A percentile compares a stretch with the other conserved stretches of the same genome.
phyloP scores from a whole-genome alignment of 768 basidiomycete genomes.

The Kwoniella europaea region DNA sequence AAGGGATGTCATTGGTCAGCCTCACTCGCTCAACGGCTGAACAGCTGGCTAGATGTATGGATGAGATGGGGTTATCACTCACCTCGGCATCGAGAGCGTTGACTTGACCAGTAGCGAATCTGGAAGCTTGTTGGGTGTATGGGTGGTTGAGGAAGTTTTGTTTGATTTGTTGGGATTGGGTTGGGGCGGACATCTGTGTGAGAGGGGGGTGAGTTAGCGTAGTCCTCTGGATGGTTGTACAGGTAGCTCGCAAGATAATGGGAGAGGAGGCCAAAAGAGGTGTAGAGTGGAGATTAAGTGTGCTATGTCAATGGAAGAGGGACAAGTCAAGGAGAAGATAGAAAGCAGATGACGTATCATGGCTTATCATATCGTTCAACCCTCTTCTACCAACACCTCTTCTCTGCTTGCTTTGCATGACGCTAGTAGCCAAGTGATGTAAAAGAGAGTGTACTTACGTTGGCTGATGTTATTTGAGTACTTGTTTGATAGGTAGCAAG shows the following conservation, averaged over 20 bases:
- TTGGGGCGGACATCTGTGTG: conserved; percentile 40
- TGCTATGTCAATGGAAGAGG: background rate
- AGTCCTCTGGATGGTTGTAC: background rate
- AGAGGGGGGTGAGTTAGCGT: too few species aligned
- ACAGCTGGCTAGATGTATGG: too few species aligned
- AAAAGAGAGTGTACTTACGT: background rate
- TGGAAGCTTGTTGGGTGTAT: conserved; percentile 78
- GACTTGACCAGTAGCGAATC: conserved; percentile 79
- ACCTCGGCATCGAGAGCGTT: conserved; percentile 97
- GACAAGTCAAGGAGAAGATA: too few species aligned
- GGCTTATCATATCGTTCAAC: background rate
- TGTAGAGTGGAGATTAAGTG: background rate
- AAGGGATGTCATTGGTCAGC: conserved; percentile 2
- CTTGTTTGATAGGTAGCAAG: background rate
- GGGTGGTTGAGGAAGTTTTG: conserved; percentile 89
- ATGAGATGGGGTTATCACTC: conserved; percentile 41
- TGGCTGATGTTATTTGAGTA: background rate
- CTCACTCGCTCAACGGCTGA: background rate
- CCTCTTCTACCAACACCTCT: background rate
- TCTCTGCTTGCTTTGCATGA: background rate
- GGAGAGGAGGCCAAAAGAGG: background rate
- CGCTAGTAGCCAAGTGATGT: too few species aligned
- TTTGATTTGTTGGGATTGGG: conserved; percentile 54
- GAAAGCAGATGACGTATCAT: conserved; percentile 13
- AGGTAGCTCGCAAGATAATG: background rate